A percentile compares a stretch with the other conserved stretches of the same genome.
Evolutionary conservation across 2,329 filamentous ascomycete genomes (phyloP).

Genomic region (Fusarium albidum): DNA sequence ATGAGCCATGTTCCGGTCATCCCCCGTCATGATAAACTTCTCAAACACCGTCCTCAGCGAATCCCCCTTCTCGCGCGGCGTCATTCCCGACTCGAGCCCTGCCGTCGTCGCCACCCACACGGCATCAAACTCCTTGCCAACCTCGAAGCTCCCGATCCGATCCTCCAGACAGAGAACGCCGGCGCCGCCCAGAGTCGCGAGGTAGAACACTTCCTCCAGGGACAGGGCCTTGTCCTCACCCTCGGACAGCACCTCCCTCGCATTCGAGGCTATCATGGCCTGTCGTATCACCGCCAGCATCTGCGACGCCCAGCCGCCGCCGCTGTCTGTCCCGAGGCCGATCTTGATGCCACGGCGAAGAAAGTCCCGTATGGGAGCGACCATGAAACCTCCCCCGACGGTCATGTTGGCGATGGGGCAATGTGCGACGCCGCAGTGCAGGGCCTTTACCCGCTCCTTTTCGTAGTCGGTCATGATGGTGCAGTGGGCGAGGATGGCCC

Average conservation of each 20-base stretch:
- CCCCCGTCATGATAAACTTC: too few relatives aligned
- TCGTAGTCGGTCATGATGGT: constrained; percentile 68
- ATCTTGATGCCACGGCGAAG: constrained; percentile 67
- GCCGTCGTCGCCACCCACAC: constrained; percentile 33
- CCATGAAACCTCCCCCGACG: constrained; percentile 68
- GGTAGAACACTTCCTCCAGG: constrained; percentile 63
- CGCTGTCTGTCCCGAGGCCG: constrained; percentile 71
- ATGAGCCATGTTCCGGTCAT: too few relatives aligned
- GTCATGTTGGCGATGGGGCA: constrained; percentile 73
- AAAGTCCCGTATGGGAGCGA: constrained; percentile 66
- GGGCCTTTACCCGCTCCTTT: constrained; percentile 52
- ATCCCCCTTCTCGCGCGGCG: too few relatives aligned
- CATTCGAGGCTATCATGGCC: constrained; percentile 63
- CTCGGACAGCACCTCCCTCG: constrained; percentile 51
- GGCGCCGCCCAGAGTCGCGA: constrained; percentile 70
- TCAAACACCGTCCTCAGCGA: too few relatives aligned
- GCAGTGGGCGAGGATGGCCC: constrained; percentile 72
- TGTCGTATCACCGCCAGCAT: constrained; percentile 68
- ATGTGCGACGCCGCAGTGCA: constrained; percentile 68
- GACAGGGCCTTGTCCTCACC: constrained; percentile 55
- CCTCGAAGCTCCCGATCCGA: constrained; percentile 63
- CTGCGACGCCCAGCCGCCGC: constrained; percentile 67
- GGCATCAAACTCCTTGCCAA: constrained; percentile 71
- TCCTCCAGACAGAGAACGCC: constrained; percentile 62
- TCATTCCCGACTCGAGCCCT: too few relatives aligned